Percentiles rank a stretch among this genome's conserved stretches.
These are phyloP conservation scores for Papiliotrema flavescens DNA, from an alignment of 1,284 basidiomycete genomes.

Conservation along the genomic window DNA sequence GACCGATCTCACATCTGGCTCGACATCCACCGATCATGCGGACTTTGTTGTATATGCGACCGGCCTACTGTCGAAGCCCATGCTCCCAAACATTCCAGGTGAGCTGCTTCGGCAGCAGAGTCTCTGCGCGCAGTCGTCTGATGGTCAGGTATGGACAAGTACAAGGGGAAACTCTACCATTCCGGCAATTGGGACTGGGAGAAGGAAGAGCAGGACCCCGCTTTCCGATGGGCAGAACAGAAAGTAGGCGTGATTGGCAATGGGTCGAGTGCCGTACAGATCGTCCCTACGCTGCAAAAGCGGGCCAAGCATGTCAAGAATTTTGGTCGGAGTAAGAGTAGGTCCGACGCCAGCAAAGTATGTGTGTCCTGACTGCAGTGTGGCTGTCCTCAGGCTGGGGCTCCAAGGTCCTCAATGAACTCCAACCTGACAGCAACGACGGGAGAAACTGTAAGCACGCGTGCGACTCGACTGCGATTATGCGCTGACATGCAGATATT, in stretches of 20 bases:
- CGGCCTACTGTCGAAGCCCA: constrained; percentile 2
- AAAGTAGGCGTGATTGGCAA: neutral
- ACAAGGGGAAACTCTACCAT: neutral
- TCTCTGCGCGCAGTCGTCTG: too few species aligned
- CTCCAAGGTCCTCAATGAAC: neutral
- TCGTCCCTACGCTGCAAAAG: neutral
- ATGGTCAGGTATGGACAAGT: neutral
- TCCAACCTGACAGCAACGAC: neutral
- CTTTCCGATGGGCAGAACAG: neutral
- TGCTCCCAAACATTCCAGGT: neutral
- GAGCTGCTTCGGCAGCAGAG: too few species aligned
- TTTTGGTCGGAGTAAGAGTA: neutral
- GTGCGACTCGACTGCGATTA: neutral
- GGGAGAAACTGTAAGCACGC: neutral
- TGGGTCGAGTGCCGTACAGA: neutral
- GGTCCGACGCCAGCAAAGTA: neutral
- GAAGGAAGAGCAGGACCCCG: neutral
- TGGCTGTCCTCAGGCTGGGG: neutral
- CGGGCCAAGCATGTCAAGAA: neutral
- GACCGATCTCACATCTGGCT: neutral
- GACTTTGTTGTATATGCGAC: constrained; percentile 9
- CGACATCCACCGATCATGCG: constrained; percentile 3
- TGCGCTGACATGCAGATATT: neutral
- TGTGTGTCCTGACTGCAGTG: neutral
- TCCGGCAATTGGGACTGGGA: neutral